These are phyloP conservation scores for Aspergillus vadensis DNA, from an alignment of 2,329 filamentous ascomycete species.

Conservation along the genomic window DNA sequence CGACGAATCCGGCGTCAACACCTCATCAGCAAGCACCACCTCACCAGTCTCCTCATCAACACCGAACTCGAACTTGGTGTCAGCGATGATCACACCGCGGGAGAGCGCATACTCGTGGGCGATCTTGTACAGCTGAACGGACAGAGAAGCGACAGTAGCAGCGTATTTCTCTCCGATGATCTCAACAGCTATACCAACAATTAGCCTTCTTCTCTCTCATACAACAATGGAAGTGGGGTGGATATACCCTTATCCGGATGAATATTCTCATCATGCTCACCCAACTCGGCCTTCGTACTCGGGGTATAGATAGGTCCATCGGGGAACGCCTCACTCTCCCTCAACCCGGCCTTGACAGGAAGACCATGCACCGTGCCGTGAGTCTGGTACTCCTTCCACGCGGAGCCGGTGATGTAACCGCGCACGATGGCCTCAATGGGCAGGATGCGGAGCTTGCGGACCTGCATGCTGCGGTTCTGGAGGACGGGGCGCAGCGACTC, in stretches of 20 bases:
- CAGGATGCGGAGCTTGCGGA: slow-evolving; percentile 72
- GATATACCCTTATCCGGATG: slow-evolving; percentile 62
- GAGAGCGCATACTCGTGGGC: slow-evolving; percentile 49
- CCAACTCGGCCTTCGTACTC: slow-evolving; percentile 79
- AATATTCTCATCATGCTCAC: slow-evolving; percentile 85
- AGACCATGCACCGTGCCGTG: slow-evolving; percentile 80
- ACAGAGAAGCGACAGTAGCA: slow-evolving; percentile 64
- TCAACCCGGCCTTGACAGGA: slow-evolving; percentile 65
- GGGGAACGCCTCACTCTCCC: slow-evolving; percentile 68
- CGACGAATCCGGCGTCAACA: slow-evolving; percentile 79
- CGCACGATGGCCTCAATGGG: slow-evolving; percentile 84
- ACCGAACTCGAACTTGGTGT: slow-evolving; percentile 78
- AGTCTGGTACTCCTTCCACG: slow-evolving; percentile 76
- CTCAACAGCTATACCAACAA: slow-evolving; percentile 46
- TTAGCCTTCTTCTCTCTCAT: not conserved
- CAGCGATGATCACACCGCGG: slow-evolving; percentile 74
- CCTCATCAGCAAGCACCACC: slow-evolving; percentile 79
- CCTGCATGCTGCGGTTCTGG: slow-evolving; percentile 72
- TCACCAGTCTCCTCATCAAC: slow-evolving; percentile 65
- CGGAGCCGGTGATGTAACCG: slow-evolving; percentile 84
- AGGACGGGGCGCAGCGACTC: slow-evolving; percentile 54
- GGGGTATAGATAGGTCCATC: slow-evolving; percentile 74
- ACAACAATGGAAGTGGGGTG: not conserved
- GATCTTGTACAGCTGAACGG: slow-evolving; percentile 63
- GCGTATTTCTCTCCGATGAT: slow-evolving; percentile 69